phyloP scores from a whole-genome alignment of 768 basidiomycete species.

The Cystofilobasidium ferigula region DNA sequence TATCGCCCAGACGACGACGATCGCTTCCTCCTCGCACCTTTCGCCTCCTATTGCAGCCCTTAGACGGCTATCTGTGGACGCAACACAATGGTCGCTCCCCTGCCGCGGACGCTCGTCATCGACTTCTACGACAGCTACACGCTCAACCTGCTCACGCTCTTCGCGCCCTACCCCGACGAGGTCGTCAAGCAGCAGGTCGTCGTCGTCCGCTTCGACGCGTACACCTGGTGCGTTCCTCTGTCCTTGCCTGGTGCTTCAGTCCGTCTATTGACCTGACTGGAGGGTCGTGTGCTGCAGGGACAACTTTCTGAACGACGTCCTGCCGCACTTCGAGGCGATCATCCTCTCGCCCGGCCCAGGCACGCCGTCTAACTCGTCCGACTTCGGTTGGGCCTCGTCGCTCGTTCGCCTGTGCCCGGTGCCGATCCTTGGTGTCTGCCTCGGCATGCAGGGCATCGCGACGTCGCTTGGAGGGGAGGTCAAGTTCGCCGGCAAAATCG shows the following conservation, averaged over 20 bases:
- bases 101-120: constrained; percentile 36
- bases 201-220: constrained; percentile 35
- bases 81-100: constrained; percentile 7
- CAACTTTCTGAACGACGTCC: constrained; percentile 29
- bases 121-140: constrained; percentile 41
- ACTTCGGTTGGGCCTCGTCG: constrained; percentile 19
- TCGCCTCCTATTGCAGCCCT: not conserved
- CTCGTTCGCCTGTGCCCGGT: constrained; percentile 10
- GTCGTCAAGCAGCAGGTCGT: constrained; percentile 32
- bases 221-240: constrained; percentile 30
- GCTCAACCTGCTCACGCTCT: constrained; percentile 39
- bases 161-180: constrained; percentile 32
- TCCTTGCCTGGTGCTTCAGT: not conserved
- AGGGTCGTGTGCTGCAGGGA: too few relatives aligned
- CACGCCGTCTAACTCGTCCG: constrained; percentile 30
- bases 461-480: constrained; percentile 18
- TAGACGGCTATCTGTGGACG: not conserved
- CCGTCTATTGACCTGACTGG: not conserved
- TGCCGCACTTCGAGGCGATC: constrained; percentile 37
- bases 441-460: constrained; percentile 26
- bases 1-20: too few relatives aligned
- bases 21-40: not conserved
- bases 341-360: constrained; percentile 40
- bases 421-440: constrained; percentile 26
- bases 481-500: constrained; percentile 16